Base-by-base conservation (phyloP, 345 rosid genomes). In the Boechera divaricarpa region DNA sequence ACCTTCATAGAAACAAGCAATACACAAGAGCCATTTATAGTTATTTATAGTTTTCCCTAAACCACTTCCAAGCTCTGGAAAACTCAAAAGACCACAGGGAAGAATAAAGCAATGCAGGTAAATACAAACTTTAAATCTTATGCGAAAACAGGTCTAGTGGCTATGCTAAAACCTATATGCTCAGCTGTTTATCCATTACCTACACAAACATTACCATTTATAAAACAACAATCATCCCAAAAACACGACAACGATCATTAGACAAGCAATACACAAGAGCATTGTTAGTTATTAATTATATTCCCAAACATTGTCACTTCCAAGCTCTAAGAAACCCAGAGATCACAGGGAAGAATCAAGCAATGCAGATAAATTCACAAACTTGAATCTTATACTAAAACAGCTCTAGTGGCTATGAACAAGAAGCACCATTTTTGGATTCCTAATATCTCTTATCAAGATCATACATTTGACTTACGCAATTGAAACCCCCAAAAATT, bases 131-230 rank as follows among this genome's bases (percentile, higher is more conserved):
- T 10, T 31, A 28, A 52, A 52, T 52, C 31, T 52, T 52, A 52
- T 24, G 4, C 13, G 10, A 10, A 53, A 53, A 4, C 33, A 26
- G 3, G 12, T 47, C 53, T 28, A 28, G 26, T 38, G 9, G 52
- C 32, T 38, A 48, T 16, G 39, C 29, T 28, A 28, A 28, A 28
- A 28, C 94, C 82, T 93, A 77, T 81, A 84, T 83, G 53, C 85
- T 75, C 91, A 93, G 39, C 64, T 93, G 98, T 54, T 96, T 93
- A 85, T 96, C 98, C 92, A 96, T 83, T 81, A 96, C 98, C 99
- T 96, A 82, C 79, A 81, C 26, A 74, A 10, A 79, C 32, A 69
- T 41, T 4, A 4, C 12, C 6, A 36, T 11, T 35, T n/a, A 53
- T 18, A 41, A 18, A 57, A 33, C 5, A 51, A 10, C 32, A 53